Base-by-base conservation (phyloP, 805 yeast genomes). In the Jamesozyma lodderae region DNA sequence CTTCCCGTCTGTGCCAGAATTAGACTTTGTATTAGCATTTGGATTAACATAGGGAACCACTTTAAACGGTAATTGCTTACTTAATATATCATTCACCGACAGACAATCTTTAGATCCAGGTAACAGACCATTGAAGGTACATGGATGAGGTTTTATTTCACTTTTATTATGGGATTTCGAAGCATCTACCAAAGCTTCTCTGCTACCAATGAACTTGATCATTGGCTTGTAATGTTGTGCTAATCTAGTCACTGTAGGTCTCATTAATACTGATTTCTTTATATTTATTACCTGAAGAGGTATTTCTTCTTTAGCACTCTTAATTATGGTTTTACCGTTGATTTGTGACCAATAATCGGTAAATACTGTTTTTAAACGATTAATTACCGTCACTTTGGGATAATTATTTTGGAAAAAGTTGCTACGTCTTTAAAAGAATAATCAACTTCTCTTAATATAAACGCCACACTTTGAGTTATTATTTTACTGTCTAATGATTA, bases 191-290 rank as follows among this genome's bases (percentile, higher is more conserved):
- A 57, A 22, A 4, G 67, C 55, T 58, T 79, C 85, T 35, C 86
- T 80, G 33, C 87, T 87, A 30, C 96, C 96, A 33, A 86, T 73
- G 57, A 90, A 90, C 55, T 80, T 81, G 64, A 90, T 90, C 59
- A 78, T 67, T 13, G 94, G 96, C 18, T 70, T 67, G 55, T 74
- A 71, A 20, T 46, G 41, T 44, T 46, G 41, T 21, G 56, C 53
- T 26, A 55, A 35, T 33, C 38, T 48, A 2, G 37, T 38, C n/a
- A 39, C 42, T 6, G 66, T 48, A 22, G 39, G 36, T 17, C 30
- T 34, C 48, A 44, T 44, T 16, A 22, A 22, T 22, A 7, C 10
- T 22, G 6, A 7, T 22, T 22, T 10, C 10, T 22, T 22, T 22
- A 22, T 10, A 22, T 7, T 6, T 7, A 22, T 7, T 22, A 7